Evolutionary conservation across 2,329 filamentous ascomycete species (phyloP).

Genomic region (Lasiodiplodia sp.): DNA sequence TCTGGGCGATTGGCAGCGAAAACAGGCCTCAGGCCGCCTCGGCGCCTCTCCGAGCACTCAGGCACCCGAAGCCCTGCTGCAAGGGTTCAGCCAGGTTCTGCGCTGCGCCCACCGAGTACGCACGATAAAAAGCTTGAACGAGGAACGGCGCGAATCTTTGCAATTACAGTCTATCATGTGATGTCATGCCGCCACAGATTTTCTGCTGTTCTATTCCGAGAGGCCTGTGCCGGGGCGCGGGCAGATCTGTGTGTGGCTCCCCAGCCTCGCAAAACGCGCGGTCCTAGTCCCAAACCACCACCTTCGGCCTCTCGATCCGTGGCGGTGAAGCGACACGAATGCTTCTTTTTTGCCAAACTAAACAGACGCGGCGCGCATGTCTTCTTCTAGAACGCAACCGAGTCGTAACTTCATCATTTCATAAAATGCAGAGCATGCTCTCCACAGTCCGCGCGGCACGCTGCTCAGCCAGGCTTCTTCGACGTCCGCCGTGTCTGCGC

Average conservation of each 20-base stretch:
- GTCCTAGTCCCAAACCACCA: not conserved
- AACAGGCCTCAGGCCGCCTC: constrained; percentile 16
- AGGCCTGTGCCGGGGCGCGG: constrained; percentile 3
- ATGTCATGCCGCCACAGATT: constrained; percentile 17
- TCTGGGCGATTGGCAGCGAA: constrained; percentile 5
- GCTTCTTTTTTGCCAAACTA: constrained; percentile 6
- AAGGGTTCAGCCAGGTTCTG: constrained; percentile 21
- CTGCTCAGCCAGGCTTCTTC: constrained; percentile 42
- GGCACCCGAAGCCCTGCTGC: constrained; percentile 8
- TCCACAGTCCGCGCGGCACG: not conserved
- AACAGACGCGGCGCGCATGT: not conserved
- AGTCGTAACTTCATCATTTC: constrained; percentile 22
- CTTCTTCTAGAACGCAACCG: constrained; percentile 12
- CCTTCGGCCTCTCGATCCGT: constrained; percentile 13
- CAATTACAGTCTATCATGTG: constrained; percentile 15
- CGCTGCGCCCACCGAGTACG: constrained; percentile 13
- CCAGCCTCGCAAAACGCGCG: constrained; percentile 22
- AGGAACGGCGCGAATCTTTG: constrained; percentile 9
- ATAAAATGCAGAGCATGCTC: not conserved
- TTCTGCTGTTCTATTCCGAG: constrained; percentile 21
- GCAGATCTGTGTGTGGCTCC: constrained; percentile 17
- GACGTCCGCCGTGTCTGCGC: constrained; percentile 37
- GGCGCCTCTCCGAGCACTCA: constrained; percentile 10
- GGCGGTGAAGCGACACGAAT: constrained; percentile 20
- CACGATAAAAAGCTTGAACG: constrained; percentile 7